Evolutionary conservation across 352 stramenopile species (phyloP).

Genomic region (Saprolegnia parasitica): DNA sequence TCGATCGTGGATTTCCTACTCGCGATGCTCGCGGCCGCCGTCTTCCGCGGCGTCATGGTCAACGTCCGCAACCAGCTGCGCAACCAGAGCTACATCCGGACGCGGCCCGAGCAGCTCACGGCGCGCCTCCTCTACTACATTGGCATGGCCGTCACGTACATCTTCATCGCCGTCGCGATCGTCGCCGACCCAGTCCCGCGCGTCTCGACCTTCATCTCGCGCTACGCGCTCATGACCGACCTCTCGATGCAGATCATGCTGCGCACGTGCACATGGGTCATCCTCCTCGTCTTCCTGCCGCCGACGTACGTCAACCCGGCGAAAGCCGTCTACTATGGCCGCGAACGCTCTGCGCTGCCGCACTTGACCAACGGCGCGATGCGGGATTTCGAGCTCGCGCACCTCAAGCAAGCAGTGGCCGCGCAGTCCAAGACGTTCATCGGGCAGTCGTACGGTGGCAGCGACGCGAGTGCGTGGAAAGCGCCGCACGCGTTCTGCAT

Average conservation of each 20-base stretch:
- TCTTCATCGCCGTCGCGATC: constrained; percentile 23
- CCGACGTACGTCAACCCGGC: constrained; percentile 4
- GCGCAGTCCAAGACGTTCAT: neutral
- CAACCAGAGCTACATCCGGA: constrained; percentile 16
- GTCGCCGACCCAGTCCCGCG: constrained; percentile 25
- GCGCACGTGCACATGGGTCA: constrained; percentile 17
- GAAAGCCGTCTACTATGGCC: constrained; percentile 16
- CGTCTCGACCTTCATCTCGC: constrained; percentile 23
- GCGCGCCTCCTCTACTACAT: constrained; percentile 28
- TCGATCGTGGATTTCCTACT: constrained; percentile 18
- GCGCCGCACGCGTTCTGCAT: constrained; percentile 78
- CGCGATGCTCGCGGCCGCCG: constrained; percentile 18
- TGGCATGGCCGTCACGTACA: constrained; percentile 26
- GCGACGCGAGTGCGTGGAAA: constrained; percentile 1
- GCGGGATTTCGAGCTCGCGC: constrained; percentile 27
- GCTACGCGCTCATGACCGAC: constrained; percentile 18
- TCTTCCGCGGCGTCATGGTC: constrained; percentile 28
- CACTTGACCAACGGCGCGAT: constrained; percentile 12
- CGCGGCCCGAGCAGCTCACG: constrained; percentile 27
- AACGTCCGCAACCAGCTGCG: constrained; percentile 29
- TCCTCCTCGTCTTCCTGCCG: constrained; percentile 25
- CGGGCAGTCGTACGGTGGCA: constrained; percentile 3
- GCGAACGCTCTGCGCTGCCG: constrained; percentile 13
- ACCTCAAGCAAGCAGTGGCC: constrained; percentile 25
- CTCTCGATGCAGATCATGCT: constrained; percentile 20